Evolutionary conservation across 177 flowering plant species (phyloP), one percentile per base, ranked within the genome.

Genomic region (Vitis hybrid): DNA sequence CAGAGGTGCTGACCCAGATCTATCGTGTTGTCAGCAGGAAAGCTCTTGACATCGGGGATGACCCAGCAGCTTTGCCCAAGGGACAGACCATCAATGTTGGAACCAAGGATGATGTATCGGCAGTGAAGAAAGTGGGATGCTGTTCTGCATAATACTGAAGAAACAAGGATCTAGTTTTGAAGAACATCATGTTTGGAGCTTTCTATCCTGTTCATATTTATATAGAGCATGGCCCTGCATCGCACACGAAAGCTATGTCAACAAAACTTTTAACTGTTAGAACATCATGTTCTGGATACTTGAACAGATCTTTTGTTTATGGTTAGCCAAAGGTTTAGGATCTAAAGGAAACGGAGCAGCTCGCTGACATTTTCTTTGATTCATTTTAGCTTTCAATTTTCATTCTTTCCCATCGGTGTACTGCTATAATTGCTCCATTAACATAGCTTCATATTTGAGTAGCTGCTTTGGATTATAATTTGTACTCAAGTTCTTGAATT

Each of bases 61-160:
- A 92, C 72, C 89, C 97, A 1, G 85, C 89, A 32, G 79, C 89
- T 18, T 68, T 86, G 78, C 94, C 95, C 60, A 92, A 83, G 74
- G 93, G 97, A 48, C 92, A 87, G 65, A 87, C 91, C 0, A 85
- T 90, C 80, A 88, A 86, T 60, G 87, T 91, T n/a, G 90, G 90
- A 30, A 15, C 59, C 55, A 84, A 72, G 76, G 97, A 91, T 72
- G 93, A 91, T 84, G 94, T 87, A 14, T 88, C 94, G 1, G 92
- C 91, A 50, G 88, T 91, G 70, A 90, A 89, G 80, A 83, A 88
- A 74, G 77, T 62, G 3, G 90, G 94, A 51, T 89, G 94, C 64
- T 89, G 97, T 74, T 89, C 94, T 19, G 68, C 84, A 10, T 88
- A 78, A 78, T 4, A 19, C 30, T 62, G 54, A 54, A 66, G n/a